Conservation (phyloP, 257 asterid species). For the Solanum corneliomulleri region DNA sequence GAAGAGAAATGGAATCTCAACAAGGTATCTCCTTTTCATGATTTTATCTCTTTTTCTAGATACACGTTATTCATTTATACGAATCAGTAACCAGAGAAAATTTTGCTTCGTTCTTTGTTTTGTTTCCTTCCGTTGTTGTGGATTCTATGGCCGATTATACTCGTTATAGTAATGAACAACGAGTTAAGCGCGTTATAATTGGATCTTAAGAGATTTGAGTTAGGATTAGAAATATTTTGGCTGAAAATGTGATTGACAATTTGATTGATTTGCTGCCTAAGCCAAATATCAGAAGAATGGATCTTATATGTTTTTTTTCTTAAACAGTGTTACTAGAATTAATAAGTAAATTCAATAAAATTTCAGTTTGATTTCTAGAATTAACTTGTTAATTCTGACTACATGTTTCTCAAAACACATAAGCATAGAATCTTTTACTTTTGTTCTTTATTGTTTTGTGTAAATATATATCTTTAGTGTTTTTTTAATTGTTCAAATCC, state of each 20-base stretch:
- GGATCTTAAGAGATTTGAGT: neutral
- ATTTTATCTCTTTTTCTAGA: neutral
- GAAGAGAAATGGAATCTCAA: slow-evolving; percentile 73
- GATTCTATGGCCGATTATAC: neutral
- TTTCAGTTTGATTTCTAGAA: neutral
- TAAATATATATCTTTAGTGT: neutral
- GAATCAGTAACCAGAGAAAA: neutral
- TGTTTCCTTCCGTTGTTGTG: neutral
- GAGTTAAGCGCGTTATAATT: neutral
- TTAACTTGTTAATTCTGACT: neutral
- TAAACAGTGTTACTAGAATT: neutral
- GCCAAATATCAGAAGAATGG: neutral
- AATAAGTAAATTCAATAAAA: neutral
- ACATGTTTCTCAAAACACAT: neutral
- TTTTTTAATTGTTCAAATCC: neutral
- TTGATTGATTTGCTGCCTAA: neutral
- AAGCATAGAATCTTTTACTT: neutral
- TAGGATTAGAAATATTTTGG: neutral
- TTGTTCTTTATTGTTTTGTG: neutral
- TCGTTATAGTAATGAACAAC: neutral
- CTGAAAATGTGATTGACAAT: neutral
- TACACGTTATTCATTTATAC: neutral
- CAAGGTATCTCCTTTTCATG: slow-evolving; percentile 26
- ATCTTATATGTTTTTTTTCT: neutral
- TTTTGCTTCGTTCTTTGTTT: neutral